phyloP scores from a whole-genome alignment of 371 early-diverging fungal genomes.

The Nematocida sp. region DNA sequence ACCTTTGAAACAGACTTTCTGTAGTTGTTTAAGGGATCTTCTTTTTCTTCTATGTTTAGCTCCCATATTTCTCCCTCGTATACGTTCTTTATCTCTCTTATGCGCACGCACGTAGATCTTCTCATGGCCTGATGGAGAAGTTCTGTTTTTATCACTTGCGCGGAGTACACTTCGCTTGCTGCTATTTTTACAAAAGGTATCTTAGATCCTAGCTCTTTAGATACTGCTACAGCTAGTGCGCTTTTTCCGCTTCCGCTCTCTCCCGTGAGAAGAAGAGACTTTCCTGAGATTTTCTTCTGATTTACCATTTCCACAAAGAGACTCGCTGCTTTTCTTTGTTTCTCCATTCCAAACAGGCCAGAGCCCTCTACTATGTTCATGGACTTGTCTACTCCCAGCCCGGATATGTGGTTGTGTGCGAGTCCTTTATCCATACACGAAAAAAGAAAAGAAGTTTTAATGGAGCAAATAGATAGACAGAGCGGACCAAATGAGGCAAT shows the following conservation, averaged over 20 bases:
- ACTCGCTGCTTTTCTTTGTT: slow-evolving; percentile 48
- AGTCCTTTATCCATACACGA: slow-evolving; percentile 53
- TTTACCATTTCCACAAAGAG: slow-evolving; percentile 56
- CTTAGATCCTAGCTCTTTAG: slow-evolving; percentile 55
- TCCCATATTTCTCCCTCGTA: slow-evolving; percentile 66
- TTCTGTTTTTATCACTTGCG: slow-evolving; percentile 57
- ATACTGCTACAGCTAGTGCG: slow-evolving; percentile 55
- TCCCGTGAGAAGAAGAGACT: slow-evolving; percentile 55
- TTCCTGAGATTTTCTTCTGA: slow-evolving; percentile 54
- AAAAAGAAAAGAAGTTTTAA: not conserved
- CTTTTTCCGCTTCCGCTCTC: slow-evolving; percentile 59
- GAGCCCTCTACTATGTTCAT: not conserved
- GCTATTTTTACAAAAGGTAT: slow-evolving; percentile 58
- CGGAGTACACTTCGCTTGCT: slow-evolving; percentile 58
- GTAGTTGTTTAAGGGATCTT: slow-evolving; percentile 49
- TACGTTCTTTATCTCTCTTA: slow-evolving; percentile 57
- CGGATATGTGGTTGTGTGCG: slow-evolving; percentile 57
- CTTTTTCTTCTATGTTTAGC: slow-evolving; percentile 55
- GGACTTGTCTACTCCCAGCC: slow-evolving; percentile 52
- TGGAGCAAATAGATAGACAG: not conserved
- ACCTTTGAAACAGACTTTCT: slow-evolving; percentile 34
- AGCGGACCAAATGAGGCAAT: not conserved
- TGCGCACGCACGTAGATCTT: slow-evolving; percentile 45
- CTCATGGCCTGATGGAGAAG: slow-evolving; percentile 58
- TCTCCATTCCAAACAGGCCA: slow-evolving; percentile 52